Conservation (phyloP, 2,329 filamentous ascomycete species). For the Sporothrix sp. region DNA sequence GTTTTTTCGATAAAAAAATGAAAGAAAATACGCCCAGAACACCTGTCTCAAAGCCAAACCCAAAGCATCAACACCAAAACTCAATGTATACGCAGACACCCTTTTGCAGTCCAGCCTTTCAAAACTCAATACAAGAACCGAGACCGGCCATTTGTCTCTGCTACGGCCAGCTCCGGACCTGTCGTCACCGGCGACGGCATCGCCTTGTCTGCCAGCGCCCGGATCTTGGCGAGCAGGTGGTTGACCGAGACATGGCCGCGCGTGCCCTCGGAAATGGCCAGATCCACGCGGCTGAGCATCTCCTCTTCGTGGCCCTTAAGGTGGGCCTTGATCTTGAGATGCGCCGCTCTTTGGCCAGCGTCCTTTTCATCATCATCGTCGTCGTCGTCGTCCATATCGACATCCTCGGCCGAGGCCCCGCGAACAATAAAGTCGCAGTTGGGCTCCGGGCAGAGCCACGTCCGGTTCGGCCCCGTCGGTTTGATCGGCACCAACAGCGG, state of each 20-base stretch:
- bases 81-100: too few species aligned
- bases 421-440: constrained; percentile 57
- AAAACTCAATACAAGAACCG: constrained; percentile 1
- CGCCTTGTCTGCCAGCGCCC: constrained; percentile 32
- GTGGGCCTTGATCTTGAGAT: constrained; percentile 46
- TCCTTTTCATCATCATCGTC: neutral
- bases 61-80: too few species aligned
- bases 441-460: constrained; percentile 56
- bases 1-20: too few species aligned
- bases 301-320: constrained; percentile 51
- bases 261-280: constrained; percentile 47
- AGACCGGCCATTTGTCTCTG: neutral
- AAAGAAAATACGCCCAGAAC: too few species aligned
- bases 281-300: constrained; percentile 35
- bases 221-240: constrained; percentile 48
- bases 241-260: constrained; percentile 46
- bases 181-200: neutral
- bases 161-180: too few species aligned
- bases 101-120: too few species aligned
- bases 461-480: constrained; percentile 48
- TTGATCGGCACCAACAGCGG: constrained; percentile 35
- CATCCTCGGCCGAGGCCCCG: constrained; percentile 5
- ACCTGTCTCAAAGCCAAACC: too few species aligned
- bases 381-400: neutral
- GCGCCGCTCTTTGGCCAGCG: constrained; percentile 30